These are phyloP conservation scores for Sarocladium oryzae DNA, from an alignment of 2,329 filamentous ascomycete genomes.

Conservation along the genomic window DNA sequence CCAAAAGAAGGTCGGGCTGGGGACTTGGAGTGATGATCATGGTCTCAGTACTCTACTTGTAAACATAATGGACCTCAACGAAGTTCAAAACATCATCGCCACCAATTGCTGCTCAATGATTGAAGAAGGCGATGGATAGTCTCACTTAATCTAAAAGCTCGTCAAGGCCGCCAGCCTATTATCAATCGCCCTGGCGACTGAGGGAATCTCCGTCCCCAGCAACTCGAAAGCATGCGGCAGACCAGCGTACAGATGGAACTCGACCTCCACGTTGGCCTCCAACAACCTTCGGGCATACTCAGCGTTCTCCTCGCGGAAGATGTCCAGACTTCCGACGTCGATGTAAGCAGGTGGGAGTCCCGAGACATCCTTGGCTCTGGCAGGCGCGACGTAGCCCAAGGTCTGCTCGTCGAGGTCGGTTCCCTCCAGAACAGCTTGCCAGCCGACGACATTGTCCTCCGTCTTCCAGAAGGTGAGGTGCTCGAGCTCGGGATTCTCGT, in stretches of 20 bases:
- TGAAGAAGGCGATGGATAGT: too few species aligned
- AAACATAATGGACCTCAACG: too few species aligned
- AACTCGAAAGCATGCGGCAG: constrained; percentile 31
- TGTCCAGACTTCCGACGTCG: constrained; percentile 30
- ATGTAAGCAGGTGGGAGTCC: constrained; percentile 31
- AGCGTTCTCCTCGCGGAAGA: constrained; percentile 30
- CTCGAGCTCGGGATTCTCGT: neutral
- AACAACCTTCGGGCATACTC: constrained; percentile 24
- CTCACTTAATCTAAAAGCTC: too few species aligned
- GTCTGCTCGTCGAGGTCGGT: constrained; percentile 10
- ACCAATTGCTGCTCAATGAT: too few species aligned
- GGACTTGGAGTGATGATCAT: too few species aligned
- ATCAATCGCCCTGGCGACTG: neutral
- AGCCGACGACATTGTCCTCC: constrained; percentile 14
- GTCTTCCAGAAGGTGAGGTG: constrained; percentile 15
- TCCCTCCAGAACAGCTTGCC: constrained; percentile 15
- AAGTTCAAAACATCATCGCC: too few species aligned
- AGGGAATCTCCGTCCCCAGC: neutral
- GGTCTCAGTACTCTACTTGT: too few species aligned
- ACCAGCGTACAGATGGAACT: constrained; percentile 34
- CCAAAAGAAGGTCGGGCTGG: too few species aligned
- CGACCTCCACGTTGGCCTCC: constrained; percentile 25
- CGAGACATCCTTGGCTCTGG: constrained; percentile 16
- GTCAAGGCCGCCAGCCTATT: neutral
- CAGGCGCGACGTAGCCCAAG: constrained; percentile 18